These are phyloP conservation scores for Allium sativum DNA, from an alignment of 106 monocot genomes.

Conservation along the genomic window DNA sequence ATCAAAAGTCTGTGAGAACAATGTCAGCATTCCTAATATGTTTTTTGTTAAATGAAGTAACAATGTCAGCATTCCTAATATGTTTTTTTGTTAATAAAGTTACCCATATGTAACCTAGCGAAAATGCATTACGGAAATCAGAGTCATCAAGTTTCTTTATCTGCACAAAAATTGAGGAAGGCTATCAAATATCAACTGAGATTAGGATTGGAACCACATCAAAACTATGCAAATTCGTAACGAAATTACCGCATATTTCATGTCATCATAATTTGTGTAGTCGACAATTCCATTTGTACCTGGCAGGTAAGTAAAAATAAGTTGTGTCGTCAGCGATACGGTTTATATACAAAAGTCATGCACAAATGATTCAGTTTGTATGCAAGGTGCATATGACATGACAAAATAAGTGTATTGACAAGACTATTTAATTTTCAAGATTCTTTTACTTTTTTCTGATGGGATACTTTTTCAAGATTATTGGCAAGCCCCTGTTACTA, in stretches of 20 bases:
- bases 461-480: no score
- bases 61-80: no score
- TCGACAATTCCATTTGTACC: constrained; percentile 79
- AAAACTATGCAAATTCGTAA: not conserved
- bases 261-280: constrained; percentile 90
- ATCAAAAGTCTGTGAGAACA: not conserved
- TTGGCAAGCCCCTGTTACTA: no score
- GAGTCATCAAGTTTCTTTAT: constrained; percentile 87
- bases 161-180: constrained; percentile 17
- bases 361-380: no score
- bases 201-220: not conserved
- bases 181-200: not conserved
- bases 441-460: no score
- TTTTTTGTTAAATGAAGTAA: not conserved
- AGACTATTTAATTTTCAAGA: no score
- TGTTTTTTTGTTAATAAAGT: not conserved
- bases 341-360: no score
- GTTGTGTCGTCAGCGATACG: no score
- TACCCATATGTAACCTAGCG: constrained; percentile 66
- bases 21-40: not conserved
- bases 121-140: constrained; percentile 82
- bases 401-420: no score
- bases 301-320: constrained; percentile 11
- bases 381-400: no score
- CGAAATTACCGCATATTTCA: constrained; percentile 82